Evolutionary conservation across 2,329 filamentous ascomycete genomes (phyloP), one percentile per base, ranked within the genome.

Genomic region (Colletotrichum sp.): DNA sequence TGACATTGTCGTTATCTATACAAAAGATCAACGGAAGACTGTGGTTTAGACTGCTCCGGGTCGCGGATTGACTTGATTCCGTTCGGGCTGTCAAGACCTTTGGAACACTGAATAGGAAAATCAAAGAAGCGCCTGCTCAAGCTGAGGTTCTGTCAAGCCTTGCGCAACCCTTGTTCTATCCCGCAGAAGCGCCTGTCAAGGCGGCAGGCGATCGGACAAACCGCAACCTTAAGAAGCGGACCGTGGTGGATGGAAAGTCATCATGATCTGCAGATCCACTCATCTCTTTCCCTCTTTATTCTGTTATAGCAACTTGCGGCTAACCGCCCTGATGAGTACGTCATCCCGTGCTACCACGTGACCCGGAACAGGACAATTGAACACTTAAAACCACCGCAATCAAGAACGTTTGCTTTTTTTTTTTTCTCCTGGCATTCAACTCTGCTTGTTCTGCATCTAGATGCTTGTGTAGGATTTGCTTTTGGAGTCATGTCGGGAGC

Each of bases 311-410:
- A 22, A 13, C 43, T 22, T 22, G 2, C 43, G 43, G 43, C n/a
- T 52, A 22, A 52, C 6, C n/a, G 6, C 43, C n/a, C 6, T 52
- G 10, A 48, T 0, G 5, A 48, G 18, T 22, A 12, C 18, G 39
- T n/a, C 18, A 48, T 22, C n/a, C 3, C 10, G 0, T 13, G 0
- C 43, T 48, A 18, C 43, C n/a, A 22, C 2, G 6, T 22, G n/a
- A 0, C 0, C 39, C 5, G 10, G 18, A 0, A 0, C 0, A 43
- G 39, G 39, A 43, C 36, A 43, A 8, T 0, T n/a, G 9, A 0
- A n/a, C 6, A 1, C 39, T 0, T 7, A 1, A 48, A 6, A 22
- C 1, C n/a, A 48, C n/a, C 22, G 43, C 0, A 1, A 48, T 22
- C 10, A 22, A 48, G n/a, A 34, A 48, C 10, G 10, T 22, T 13